Percentiles rank a stretch among this genome's conserved stretches.
phyloP scores from a whole-genome alignment of 345 rosid genomes.

The Euphorbia tirucalli region DNA sequence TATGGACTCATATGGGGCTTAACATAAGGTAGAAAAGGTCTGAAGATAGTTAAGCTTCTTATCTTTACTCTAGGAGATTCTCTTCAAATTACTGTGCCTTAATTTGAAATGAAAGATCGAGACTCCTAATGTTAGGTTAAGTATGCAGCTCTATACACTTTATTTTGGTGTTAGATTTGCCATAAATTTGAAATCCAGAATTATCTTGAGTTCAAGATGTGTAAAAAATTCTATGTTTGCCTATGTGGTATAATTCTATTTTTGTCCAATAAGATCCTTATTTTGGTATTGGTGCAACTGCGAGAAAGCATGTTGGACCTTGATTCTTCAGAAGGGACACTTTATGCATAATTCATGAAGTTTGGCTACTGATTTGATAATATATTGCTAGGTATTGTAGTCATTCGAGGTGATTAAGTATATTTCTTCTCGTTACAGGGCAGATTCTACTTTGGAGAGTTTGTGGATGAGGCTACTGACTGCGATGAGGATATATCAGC shows the following conservation, averaged over 20 bases:
- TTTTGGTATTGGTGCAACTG: background rate
- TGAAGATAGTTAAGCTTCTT: background rate
- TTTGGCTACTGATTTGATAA: background rate
- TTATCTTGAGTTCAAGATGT: background rate
- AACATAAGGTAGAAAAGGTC: background rate
- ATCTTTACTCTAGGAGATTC: background rate
- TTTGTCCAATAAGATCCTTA: background rate
- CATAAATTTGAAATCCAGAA: background rate
- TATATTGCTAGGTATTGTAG: background rate
- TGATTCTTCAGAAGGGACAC: background rate
- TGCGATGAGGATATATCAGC: conserved; percentile 69
- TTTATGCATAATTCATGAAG: background rate
- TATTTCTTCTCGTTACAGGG: conserved; percentile 53
- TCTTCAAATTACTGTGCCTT: background rate
- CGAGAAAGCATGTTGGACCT: background rate
- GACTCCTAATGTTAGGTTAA: background rate
- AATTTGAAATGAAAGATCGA: background rate
- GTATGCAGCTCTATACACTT: background rate
- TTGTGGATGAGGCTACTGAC: conserved; percentile 55
- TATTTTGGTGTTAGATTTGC: background rate
- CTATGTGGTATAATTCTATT: background rate
- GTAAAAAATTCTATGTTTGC: background rate
- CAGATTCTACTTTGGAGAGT: conserved; percentile 85
- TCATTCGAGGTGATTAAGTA: background rate
- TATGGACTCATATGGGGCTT: background rate